Base-by-base conservation (phyloP, 2,329 filamentous ascomycete genomes). In the Celoporthe dispersa region DNA sequence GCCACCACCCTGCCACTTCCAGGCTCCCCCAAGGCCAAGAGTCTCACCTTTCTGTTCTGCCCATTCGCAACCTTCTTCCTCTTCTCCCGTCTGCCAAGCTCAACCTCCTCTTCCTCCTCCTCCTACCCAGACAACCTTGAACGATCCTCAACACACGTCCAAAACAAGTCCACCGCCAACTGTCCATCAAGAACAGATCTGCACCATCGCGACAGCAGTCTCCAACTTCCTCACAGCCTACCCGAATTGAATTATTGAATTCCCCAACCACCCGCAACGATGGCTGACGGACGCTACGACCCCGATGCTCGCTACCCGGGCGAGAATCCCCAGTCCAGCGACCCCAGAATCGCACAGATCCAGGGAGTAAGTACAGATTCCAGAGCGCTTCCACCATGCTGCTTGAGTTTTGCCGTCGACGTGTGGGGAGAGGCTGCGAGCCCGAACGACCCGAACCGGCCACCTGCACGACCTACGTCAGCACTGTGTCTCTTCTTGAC, bases 231-330 rank as follows among this genome's bases (percentile, higher is more conserved):
- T 41, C 16, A 19, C 28, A 35, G 5, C 66, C 33, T 33, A 61
- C 41, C 41, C 57, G 55, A 12, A 68, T 68, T 63, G 39, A 39
- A 22, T 66, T 55, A 37, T 25, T 63, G 41, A 25, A 51, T 31
- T 35, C 57, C 28, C 33, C 22, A 48, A 61, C 19, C 16, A 62
- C 4, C 65, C 22, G 66, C 57, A 62, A 63, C 39, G 39, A 68
- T 68, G 66, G 66, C 66, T 28, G 57, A 62, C 57, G 66, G 39
- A 68, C 65, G 65, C 57, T 68, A 68, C 59, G 66, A 68, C 66
- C 66, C 66, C 31, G 66, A 68, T 51, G 60, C 66, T 44, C 66
- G 66, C 59, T 68, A 62, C 66, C 66, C 66, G n/a, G 59, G 31
- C 11, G 64, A 44, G 64, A 61, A 33, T 9, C 14, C 44, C 16